Percentiles rank a stretch among this genome's conserved stretches.
Evolutionary conservation across 2,329 filamentous ascomycete genomes (phyloP).

Genomic region (Phoma herbarum): DNA sequence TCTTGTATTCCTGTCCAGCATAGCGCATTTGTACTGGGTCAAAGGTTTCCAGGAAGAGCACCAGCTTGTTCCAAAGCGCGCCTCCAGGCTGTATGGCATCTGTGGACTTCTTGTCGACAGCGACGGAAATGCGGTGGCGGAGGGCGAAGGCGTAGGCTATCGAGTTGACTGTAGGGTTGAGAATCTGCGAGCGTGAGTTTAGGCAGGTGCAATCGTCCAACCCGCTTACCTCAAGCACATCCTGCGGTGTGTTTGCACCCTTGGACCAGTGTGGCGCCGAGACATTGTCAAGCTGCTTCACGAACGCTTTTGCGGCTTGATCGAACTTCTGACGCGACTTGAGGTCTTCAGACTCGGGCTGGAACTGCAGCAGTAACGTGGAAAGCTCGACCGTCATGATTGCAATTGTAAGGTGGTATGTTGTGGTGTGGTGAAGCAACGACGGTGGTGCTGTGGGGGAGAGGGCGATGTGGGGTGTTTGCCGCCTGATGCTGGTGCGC

Average conservation of each 20-base stretch:
- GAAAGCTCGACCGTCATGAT: constrained; percentile 46
- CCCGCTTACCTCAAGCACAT: constrained; percentile 49
- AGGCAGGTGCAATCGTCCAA: not conserved
- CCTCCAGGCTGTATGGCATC: constrained; percentile 56
- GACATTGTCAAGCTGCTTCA: constrained; percentile 48
- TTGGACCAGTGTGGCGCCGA: constrained; percentile 46
- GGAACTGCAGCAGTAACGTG: constrained; percentile 46
- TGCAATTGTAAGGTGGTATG: constrained; percentile 3
- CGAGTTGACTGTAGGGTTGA: constrained; percentile 67
- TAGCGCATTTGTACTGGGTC: constrained; percentile 65
- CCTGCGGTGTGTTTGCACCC: constrained; percentile 50
- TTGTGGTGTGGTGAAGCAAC: constrained; percentile 12
- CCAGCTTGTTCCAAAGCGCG: constrained; percentile 60
- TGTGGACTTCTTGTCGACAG: constrained; percentile 48
- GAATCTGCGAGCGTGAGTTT: constrained; percentile 32
- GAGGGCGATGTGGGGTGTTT: constrained; percentile 33
- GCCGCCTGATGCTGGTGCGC: constrained; percentile 8
- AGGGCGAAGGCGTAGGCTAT: constrained; percentile 68
- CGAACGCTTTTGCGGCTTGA: constrained; percentile 44
- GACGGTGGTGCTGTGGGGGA: constrained; percentile 18
- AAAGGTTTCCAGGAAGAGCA: constrained; percentile 59
- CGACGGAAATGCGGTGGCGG: constrained; percentile 56
- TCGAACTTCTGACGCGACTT: constrained; percentile 53
- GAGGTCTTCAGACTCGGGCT: constrained; percentile 43
- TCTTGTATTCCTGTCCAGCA: constrained; percentile 58